Base-by-base conservation (phyloP, 768 basidiomycete species). In the Tylopilus subfusipes region DNA sequence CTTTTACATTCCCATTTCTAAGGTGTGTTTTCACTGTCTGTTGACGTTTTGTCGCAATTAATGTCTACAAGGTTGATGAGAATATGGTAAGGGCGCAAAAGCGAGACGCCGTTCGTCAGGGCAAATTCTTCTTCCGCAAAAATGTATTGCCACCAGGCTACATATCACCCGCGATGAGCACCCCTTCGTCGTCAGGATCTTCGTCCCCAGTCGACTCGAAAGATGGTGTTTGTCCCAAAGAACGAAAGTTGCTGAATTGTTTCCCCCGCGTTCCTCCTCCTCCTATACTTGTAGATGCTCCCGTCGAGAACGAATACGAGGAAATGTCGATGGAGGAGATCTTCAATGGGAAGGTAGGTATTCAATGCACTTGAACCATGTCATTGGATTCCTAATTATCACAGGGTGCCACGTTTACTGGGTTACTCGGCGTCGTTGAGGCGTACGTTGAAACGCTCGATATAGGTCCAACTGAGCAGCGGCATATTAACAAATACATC, bases 1-100 rank as follows among this genome's bases (percentile, higher is more conserved):
- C 70, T 88, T 98, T 56, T 99, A 99, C 71, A 79, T 98, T 56
- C 97, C 97, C 3, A 98, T 99, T 42, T 97, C 95, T 2, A 95
- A 97, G 82, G 96, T 89, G 54, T 25, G 43, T 52, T 16, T 43
- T 21, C 39, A 12, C 18, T 14, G 21, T 25, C 25, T 46, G 31
- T 11, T 48, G 13, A 54, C 29, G 14, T 38, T 24, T 22, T 25
- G 27, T 51, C 42, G 18, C 36, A 29, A 29, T 49, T 48, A 40
- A 55, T 45, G 11, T 43, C 30, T 36, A 36, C 3, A 63, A 98
- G 95, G 97, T 98, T 40, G 95, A 99, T 67, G 90, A 90, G 70
- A 99, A 99, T 64, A 98, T 98, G 97, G 79, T 72, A 22, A 80
- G 88, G 56, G 95, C 96, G 1, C 97, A 99, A 70, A 74, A 77